These are phyloP conservation scores for Cornus kousa DNA, from an alignment of 148 eudicot species.

Conservation along the genomic window DNA sequence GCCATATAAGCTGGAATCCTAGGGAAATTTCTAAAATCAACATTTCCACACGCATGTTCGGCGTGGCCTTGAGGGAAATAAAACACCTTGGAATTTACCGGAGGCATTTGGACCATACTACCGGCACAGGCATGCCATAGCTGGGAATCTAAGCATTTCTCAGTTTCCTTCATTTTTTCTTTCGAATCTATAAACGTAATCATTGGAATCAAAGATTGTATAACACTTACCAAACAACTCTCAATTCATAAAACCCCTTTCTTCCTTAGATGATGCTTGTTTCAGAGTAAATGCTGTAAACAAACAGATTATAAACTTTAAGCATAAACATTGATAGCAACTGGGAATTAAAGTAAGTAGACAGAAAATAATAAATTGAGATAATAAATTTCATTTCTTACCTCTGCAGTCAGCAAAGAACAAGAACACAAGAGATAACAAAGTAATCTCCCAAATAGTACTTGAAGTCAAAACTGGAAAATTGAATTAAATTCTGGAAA, in stretches of 20 bases:
- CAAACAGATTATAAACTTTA: neutral
- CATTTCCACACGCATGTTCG: slow-evolving; percentile 66
- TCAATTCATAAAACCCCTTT: neutral
- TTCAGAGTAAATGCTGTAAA: slow-evolving; percentile 4
- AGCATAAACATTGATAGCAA: neutral
- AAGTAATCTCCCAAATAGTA: neutral
- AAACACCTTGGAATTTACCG: slow-evolving; percentile 54
- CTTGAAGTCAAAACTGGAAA: neutral
- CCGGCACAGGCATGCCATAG: slow-evolving; percentile 99
- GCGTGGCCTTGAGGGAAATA: slow-evolving; percentile 91
- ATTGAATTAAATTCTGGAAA: neutral
- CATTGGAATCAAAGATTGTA: slow-evolving; percentile 27
- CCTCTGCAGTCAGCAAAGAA: neutral
- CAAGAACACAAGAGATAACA: neutral
- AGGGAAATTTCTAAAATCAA: slow-evolving; percentile 57
- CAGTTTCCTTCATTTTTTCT: slow-evolving; percentile 59
- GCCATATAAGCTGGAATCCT: slow-evolving; percentile 59
- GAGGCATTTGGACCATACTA: slow-evolving; percentile 92
- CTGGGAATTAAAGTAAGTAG: neutral
- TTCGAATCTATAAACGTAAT: slow-evolving; percentile 70
- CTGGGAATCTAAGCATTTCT: slow-evolving; percentile 80
- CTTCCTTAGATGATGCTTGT: slow-evolving; percentile 1
- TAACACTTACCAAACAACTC: slow-evolving; percentile 6
- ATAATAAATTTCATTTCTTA: neutral
- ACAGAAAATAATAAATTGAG: neutral